phyloP scores from a whole-genome alignment of 2,329 filamentous ascomycete species.

The Verticillium nubilum region DNA sequence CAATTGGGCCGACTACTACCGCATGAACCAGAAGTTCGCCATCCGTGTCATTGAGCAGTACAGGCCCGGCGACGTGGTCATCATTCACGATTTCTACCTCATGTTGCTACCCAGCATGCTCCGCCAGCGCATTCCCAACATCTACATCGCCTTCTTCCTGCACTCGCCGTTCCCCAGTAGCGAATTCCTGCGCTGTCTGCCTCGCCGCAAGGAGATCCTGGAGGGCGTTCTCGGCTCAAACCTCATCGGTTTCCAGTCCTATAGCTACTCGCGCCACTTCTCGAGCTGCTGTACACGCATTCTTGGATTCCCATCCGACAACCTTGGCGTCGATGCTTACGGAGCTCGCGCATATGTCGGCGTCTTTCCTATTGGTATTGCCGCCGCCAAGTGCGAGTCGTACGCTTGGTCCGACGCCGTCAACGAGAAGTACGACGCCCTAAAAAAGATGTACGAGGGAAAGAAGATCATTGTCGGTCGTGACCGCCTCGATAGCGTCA shows the following conservation, averaged over 20 bases:
- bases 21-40: slow-evolving; percentile 88
- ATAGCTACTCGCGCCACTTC: slow-evolving; percentile 92
- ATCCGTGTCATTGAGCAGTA: slow-evolving; percentile 84
- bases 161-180: slow-evolving; percentile 94
- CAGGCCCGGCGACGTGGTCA: slow-evolving; percentile 85
- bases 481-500: slow-evolving; percentile 87
- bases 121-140: slow-evolving; percentile 77
- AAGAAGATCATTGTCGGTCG: slow-evolving; percentile 95
- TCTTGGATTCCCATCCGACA: slow-evolving; percentile 82
- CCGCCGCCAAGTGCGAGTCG: slow-evolving; percentile 72
- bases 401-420: slow-evolving; percentile 67
- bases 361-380: slow-evolving; percentile 92
- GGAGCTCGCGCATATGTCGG: slow-evolving; percentile 85
- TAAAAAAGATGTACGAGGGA: slow-evolving; percentile 74
- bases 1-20: slow-evolving; percentile 89
- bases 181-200: slow-evolving; percentile 87
- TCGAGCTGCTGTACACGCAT: slow-evolving; percentile 89
- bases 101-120: slow-evolving; percentile 85
- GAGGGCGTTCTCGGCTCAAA: slow-evolving; percentile 88
- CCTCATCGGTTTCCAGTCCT: slow-evolving; percentile 91
- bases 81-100: slow-evolving; percentile 92
- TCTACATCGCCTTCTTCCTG: slow-evolving; percentile 92
- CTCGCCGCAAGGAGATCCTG: slow-evolving; percentile 81
- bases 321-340: slow-evolving; percentile 80
- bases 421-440: slow-evolving; percentile 65